Base-by-base conservation (phyloP, 331 rosid species). In the Pyracantha coccinea region DNA sequence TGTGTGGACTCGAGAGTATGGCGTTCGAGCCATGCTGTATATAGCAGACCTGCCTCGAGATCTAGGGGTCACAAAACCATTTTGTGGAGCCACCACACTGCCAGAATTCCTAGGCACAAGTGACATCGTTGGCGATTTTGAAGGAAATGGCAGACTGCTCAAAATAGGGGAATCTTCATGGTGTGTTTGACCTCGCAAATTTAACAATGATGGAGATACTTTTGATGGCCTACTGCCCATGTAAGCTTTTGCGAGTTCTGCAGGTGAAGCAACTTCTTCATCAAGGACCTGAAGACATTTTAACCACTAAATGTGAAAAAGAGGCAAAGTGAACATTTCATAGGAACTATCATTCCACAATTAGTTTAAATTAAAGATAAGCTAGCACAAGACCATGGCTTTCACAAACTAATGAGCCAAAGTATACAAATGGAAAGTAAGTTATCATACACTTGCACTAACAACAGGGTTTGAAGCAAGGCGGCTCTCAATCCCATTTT, bases 181-280 rank as follows among this genome's bases (percentile, higher is more conserved):
- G 5, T 54, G 69, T 13, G 73, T 76, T 79, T 79, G 82, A 78
- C 70, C 75, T 38, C 25, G 89, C 41, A 75, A 47, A 28, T 85
- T 88, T 61, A 81, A 79, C 85, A 74, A 78, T 72, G 89, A 70
- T 15, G 97, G 86, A 45, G 92, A 89, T 65, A 75, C 83, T 64
- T 82, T 89, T 63, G 85, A 82, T 72, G 90, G 87, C 88, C 92
- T 90, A 79, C 83, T 81, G 65, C 89, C 97, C 99, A 95, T 95
- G 88, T 86, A 95, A 23, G 97, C 88, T 80, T 92, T 95, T 68
- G 99, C 99, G 71, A 90, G 89, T 88, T 85, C 92, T 27, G 91
- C 87, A 73, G 99, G 97, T 74, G 99, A 90, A 85, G 90, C 90
- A 83, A 84, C 86, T 80, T 86, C 93, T 59, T 86, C 92, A 69